A percentile compares a stretch with the other conserved stretches of the same genome.
Evolutionary conservation across 2,329 filamentous ascomycete genomes (phyloP).

Genomic region (Cladosporium velox): DNA sequence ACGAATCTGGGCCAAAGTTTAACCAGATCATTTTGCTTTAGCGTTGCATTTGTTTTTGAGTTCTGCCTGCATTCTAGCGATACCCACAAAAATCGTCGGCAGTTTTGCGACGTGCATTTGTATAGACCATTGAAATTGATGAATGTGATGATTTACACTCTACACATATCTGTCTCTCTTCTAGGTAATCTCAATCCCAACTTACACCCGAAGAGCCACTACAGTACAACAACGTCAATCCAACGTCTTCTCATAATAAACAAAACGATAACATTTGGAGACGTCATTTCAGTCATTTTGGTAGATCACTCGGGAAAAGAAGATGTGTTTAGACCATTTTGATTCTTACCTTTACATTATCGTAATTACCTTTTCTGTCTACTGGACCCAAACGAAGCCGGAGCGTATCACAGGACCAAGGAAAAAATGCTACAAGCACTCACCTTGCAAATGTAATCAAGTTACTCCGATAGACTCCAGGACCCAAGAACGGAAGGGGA

Average conservation of each 20-base stretch:
- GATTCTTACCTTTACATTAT: not conserved
- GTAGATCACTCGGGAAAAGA: not conserved
- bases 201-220: not conserved
- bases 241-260: not conserved
- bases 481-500: not conserved
- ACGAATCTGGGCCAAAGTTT: not conserved
- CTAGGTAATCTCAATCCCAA: too few relatives aligned
- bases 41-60: not conserved
- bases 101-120: too few relatives aligned
- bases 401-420: not conserved
- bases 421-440: not conserved
- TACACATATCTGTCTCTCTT: too few relatives aligned
- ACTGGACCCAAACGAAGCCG: not conserved
- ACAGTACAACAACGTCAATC: not conserved
- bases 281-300: not conserved
- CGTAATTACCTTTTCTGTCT: not conserved
- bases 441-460: not conserved
- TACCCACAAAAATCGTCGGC: not conserved
- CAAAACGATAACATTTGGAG: not conserved
- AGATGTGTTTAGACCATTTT: not conserved
- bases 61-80: not conserved
- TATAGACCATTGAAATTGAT: not conserved
- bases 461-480: not conserved
- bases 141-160: not conserved
- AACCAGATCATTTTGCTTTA: not conserved